Evolutionary conservation across 2,329 filamentous ascomycete species (phyloP), one percentile per base, ranked within the genome.

Genomic region (Phyllosticta citrichinensis): DNA sequence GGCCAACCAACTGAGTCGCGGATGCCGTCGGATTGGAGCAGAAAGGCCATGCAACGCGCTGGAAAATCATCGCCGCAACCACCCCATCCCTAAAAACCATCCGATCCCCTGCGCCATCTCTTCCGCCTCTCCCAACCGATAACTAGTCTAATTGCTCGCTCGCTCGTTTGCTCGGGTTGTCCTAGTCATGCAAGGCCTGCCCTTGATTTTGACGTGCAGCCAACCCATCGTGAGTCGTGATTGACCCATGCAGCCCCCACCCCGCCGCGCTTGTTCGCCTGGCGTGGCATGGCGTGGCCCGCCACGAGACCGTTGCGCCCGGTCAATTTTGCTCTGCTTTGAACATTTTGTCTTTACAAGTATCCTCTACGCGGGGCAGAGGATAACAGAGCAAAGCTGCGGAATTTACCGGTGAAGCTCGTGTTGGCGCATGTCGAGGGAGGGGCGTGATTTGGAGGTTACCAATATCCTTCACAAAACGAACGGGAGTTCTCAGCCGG

Each of bases 401-500:
- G 33, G 33, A 40, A 11, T 14, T 14, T 40, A 0, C 33, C 33
- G 33, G 14, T 17, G 14, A 40, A 40, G 33, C 33, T 40, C 33
- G 33, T 40, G 33, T 40, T 11, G 14, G 14, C 33, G 33, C 33
- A 12, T 12, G 33, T 40, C 33, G 33, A 40, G 33, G 11, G 33
- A 17, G 12, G 12, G 11, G 33, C 33, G 33, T 40, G 33, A 40
- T 40, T 40, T 40, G 10, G 33, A 40, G 33, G 11, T 5, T 12
- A 14, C 33, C 4, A 14, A 1, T 17, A 40, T 40, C 33, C 2
- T 30, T 17, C 11, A 40, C 33, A 12, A 14, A 40, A 40, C 2
- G 33, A 5, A 40, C 33, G 33, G 8, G 14, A 40, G 33, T 40
- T 40, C 24, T 61, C 55, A 61, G 60, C 60, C 60, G 51, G 60